Evolutionary conservation across 768 basidiomycete genomes (phyloP).

Genomic region (Mrakia frigida): DNA sequence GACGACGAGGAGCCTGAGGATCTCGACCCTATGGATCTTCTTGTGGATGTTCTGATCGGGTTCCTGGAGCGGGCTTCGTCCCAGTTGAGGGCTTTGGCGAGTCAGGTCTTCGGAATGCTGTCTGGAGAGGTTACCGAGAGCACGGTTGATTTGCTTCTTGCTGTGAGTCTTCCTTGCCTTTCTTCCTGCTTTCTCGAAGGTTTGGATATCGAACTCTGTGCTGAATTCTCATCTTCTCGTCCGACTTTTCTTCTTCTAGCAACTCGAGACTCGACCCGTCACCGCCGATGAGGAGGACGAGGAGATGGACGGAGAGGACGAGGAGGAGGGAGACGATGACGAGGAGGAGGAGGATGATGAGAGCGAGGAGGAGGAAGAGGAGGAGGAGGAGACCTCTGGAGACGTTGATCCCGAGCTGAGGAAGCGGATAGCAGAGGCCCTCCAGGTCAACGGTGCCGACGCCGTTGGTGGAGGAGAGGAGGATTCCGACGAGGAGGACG

Average conservation of each 20-base stretch:
- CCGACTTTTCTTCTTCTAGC: not conserved
- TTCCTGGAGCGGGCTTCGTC: conserved; percentile 76
- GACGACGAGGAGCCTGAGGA: conserved; percentile 48
- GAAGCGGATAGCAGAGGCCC: conserved; percentile 53
- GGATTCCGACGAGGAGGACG: conserved; percentile 41
- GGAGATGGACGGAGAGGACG: conserved; percentile 43
- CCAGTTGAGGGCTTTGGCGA: conserved; percentile 73
- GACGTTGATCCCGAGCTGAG: conserved; percentile 56
- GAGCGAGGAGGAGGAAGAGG: conserved; percentile 46
- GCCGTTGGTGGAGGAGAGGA: conserved; percentile 42
- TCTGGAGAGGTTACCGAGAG: conserved; percentile 61
- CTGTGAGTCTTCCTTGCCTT: conserved; percentile 52
- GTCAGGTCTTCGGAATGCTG: conserved; percentile 69
- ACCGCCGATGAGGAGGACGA: conserved; percentile 39
- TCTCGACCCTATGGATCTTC: conserved; percentile 67
- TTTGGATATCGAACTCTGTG: not conserved
- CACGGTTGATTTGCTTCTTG: conserved; percentile 73
- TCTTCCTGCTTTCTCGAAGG: not conserved
- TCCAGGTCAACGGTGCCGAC: conserved; percentile 45
- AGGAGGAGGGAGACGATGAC: conserved; percentile 36
- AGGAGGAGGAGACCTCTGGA: conserved; percentile 40
- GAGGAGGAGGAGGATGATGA: conserved; percentile 41
- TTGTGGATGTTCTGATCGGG: conserved; percentile 85
- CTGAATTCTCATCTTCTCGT: not conserved
- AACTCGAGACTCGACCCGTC: conserved; percentile 30